A percentile compares a stretch with the other conserved stretches of the same genome.
Conservation (phyloP, 2,329 filamentous ascomycete species). For the Dendryphion nanum region DNA sequence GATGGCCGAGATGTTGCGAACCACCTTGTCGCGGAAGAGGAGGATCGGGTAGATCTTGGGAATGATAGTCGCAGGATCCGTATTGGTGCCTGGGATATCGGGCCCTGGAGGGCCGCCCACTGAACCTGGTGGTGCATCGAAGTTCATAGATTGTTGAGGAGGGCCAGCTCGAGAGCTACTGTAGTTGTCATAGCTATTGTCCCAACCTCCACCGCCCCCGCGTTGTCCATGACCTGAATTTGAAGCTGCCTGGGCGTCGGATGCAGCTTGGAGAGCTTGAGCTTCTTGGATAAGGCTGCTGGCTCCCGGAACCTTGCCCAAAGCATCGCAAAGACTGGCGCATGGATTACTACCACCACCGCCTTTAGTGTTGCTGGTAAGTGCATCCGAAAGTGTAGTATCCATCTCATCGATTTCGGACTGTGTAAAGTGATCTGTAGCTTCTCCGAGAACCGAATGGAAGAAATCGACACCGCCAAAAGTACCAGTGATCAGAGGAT, state of each 20-base stretch:
- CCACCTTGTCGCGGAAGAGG: conserved; percentile 89
- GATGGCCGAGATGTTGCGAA: conserved; percentile 74
- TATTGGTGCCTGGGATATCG: conserved; percentile 72
- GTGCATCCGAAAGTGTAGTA: conserved; percentile 42
- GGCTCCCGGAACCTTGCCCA: conserved; percentile 70
- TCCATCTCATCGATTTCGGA: conserved; percentile 50
- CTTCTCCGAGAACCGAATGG: conserved; percentile 51
- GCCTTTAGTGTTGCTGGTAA: conserved; percentile 28
- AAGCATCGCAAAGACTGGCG: conserved; percentile 61
- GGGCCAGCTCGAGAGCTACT: conserved; percentile 34
- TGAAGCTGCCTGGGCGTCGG: conserved; percentile 47
- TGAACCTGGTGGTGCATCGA: conserved; percentile 46
- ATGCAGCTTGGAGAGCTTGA: conserved; percentile 44
- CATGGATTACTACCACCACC: conserved; percentile 31
- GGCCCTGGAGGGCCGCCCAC: conserved; percentile 45
- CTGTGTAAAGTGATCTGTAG: conserved; percentile 50
- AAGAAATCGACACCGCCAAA: conserved; percentile 55
- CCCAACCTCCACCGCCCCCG: conserved; percentile 50
- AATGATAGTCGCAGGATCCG: conserved; percentile 58
- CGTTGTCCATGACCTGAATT: conserved; percentile 45
- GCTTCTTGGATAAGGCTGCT: conserved; percentile 48
- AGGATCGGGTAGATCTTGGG: conserved; percentile 89
- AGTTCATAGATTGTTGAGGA: conserved; percentile 42
- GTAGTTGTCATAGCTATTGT: conserved; percentile 31
- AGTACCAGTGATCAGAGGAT: conserved; percentile 54